Base-by-base conservation (phyloP, 495 filamentous ascomycete genomes). In the Saxispiralis lemnorum region DNA sequence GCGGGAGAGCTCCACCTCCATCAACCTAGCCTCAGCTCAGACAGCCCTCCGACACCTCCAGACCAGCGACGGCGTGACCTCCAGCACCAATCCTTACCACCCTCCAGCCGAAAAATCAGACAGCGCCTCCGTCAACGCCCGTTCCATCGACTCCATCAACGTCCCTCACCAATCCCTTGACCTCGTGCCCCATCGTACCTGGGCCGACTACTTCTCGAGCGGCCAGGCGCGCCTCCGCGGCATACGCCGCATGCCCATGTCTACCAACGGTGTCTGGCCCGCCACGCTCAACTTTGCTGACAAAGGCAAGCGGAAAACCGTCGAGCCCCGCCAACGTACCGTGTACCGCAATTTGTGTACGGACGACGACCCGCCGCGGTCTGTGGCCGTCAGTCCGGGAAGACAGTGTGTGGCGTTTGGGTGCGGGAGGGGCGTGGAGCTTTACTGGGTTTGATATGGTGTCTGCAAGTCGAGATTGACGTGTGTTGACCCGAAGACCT, bases 351-450 rank as follows among this genome's bases (percentile, higher is more conserved):
- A 79, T 44, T 46, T 85, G 35, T 81, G 79, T 55, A 75, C 70
- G 1, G 63, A 69, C 9, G 70, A 81, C 43, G 73, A 81, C 45
- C 72, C 73, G 15, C 79, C 80, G 5, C 68, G 70, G 41, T 77
- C 71, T 10, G 70, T 84, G 5, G 73, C 79, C 1, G 71, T 85
- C 38, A 81, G 73, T 45, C 80, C 79, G 10, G 71, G 75, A 24
- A 67, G 76, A 24, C 68, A 69, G 15, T 80, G 76, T 51, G 71
- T 81, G 11, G 80, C 79, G 1, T 83, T 83, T 61, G 79, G 80
- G 14, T 82, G 73, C 39, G 64, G 66, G 17, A 63, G 66, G 7
- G 76, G 79, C 7, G 75, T 84, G 34, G 78, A 85, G 49, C 58
- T 85, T 7, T 76, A 81, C 49, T 84, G 80, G 77, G 61, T 80